phyloP scores from a whole-genome alignment of 345 rosid genomes.

The Jatropha curcas region DNA sequence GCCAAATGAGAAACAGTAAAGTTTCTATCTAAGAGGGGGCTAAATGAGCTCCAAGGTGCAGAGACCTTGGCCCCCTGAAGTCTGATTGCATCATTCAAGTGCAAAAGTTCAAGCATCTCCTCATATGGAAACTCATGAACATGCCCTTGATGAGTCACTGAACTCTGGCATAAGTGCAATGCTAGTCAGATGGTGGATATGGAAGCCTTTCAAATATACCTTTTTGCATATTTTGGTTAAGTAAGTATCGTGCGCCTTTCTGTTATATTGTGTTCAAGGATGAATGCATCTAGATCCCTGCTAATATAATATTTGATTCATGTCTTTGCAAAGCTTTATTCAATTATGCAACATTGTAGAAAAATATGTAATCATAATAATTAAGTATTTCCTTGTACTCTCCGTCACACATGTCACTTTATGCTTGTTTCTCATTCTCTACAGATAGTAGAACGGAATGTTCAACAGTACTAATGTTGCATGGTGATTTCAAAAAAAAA shows the following conservation, averaged over 20 bases:
- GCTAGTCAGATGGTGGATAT: neutral
- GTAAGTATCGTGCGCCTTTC: neutral
- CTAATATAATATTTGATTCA: neutral
- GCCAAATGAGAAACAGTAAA: conserved; percentile 15
- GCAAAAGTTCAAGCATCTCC: neutral
- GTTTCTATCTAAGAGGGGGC: too few species aligned
- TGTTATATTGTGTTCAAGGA: neutral
- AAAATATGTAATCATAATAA: too few species aligned
- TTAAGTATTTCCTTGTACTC: too few species aligned
- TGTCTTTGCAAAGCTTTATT: neutral
- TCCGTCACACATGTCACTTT: too few species aligned
- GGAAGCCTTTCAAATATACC: neutral
- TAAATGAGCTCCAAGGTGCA: neutral
- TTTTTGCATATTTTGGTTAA: neutral
- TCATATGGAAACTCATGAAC: neutral
- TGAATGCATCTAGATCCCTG: neutral
- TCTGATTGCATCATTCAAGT: neutral
- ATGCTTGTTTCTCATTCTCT: too few species aligned
- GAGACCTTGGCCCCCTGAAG: neutral
- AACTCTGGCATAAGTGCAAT: neutral
- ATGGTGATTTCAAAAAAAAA: too few species aligned
- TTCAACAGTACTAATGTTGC: too few species aligned
- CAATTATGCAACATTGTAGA: neutral
- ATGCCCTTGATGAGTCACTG: neutral
- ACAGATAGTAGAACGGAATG: too few species aligned